phyloP scores from a whole-genome alignment of 2,329 filamentous ascomycete species.

The Calcarisporium arbuscula region DNA sequence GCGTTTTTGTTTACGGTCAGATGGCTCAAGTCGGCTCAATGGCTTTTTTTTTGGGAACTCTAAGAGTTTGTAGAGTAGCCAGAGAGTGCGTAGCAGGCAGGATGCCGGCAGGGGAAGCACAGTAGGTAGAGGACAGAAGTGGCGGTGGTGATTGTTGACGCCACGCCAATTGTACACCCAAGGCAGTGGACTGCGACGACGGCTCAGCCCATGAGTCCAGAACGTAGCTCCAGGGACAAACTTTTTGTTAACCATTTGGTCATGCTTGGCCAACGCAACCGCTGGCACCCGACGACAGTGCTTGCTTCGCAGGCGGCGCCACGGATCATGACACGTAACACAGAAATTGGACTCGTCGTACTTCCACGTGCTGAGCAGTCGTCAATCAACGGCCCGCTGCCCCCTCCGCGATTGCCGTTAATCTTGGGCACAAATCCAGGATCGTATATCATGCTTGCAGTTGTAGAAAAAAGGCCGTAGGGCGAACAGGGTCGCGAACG shows the following conservation, averaged over 20 bases:
- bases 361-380: conserved; percentile 80
- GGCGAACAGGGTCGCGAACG: conserved; percentile 58
- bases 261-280: conserved; percentile 95
- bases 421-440: conserved; percentile 91
- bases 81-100: conserved; percentile 63
- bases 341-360: conserved; percentile 96
- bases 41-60: no score
- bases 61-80: conserved; percentile 56
- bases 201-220: conserved; percentile 16
- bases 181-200: conserved; percentile 73
- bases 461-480: conserved; percentile 82
- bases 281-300: conserved; percentile 88
- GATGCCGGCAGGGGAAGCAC: conserved; percentile 67
- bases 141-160: conserved; percentile 92
- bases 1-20: conserved; percentile 1
- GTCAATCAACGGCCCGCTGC: conserved; percentile 82
- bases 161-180: conserved; percentile 98
- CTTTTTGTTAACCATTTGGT: conserved; percentile 52
- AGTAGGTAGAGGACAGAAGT: conserved; percentile 88
- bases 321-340: conserved; percentile 79
- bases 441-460: conserved; percentile 77
- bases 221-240: background rate
- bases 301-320: conserved; percentile 90
- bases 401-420: conserved; percentile 80
- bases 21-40: background rate